A percentile compares a stretch with the other conserved stretches of the same genome.
Evolutionary conservation across 768 basidiomycete species (phyloP).

Genomic region (Suillus americanus): DNA sequence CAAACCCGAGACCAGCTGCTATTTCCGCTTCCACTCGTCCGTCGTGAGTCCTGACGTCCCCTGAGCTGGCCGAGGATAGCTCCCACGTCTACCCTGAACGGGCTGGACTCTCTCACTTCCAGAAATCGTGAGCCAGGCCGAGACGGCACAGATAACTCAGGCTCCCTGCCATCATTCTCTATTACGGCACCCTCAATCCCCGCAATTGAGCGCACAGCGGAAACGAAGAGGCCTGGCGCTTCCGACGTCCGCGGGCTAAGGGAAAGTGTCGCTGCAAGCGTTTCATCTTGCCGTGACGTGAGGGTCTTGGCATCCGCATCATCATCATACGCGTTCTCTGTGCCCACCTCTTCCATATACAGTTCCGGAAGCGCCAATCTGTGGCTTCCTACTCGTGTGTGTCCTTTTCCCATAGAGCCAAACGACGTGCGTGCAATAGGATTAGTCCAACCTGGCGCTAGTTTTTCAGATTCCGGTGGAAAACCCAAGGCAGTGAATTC

Average conservation of each 20-base stretch:
- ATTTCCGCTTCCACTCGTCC: conserved; percentile 22
- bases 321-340: conserved; percentile 19
- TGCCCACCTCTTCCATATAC: conserved; percentile 12
- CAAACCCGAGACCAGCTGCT: conserved; percentile 33
- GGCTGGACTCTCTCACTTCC: conserved; percentile 41
- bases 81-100: conserved; percentile 45
- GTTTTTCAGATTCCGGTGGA: conserved; percentile 31
- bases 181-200: not conserved
- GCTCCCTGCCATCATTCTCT: conserved; percentile 7
- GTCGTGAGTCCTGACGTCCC: conserved; percentile 19
- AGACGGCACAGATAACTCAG: not conserved
- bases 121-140: conserved; percentile 27
- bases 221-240: conserved; percentile 14
- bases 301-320: conserved; percentile 32
- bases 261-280: conserved; percentile 42
- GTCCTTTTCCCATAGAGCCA: conserved; percentile 14
- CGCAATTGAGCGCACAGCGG: conserved; percentile 5
- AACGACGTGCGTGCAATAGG: conserved; percentile 18
- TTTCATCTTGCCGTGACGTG: conserved; percentile 29
- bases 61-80: conserved; percentile 23
- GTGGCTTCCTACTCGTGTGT: conserved; percentile 7
- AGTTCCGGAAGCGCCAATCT: conserved; percentile 25
- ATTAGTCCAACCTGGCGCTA: conserved; percentile 33
- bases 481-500: conserved; percentile 14
- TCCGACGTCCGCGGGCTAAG: conserved; percentile 47